These are phyloP conservation scores for Thalassiosira hispida DNA, from an alignment of 352 stramenopile genomes.

Conservation along the genomic window DNA sequence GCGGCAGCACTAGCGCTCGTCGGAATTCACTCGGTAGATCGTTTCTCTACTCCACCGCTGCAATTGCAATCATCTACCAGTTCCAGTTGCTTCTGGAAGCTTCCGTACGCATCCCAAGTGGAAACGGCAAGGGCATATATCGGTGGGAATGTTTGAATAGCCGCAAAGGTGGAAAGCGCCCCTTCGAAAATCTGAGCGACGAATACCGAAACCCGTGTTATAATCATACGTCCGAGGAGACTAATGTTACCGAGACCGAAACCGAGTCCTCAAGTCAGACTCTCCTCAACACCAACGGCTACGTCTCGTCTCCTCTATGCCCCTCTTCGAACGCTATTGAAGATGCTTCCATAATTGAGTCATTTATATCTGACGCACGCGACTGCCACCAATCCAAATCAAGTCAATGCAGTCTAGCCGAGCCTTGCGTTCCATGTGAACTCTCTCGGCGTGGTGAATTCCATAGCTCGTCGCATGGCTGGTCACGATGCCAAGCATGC, in stretches of 20 bases:
- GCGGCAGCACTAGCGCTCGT: too few species aligned
- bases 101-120: neutral
- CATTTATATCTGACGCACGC: conserved; percentile 28
- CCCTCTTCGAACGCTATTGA: neutral
- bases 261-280: neutral
- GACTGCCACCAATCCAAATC: conserved; percentile 28
- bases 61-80: conserved; percentile 23
- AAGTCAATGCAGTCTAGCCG: conserved; percentile 10
- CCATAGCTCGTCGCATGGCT: conserved; percentile 18
- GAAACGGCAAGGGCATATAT: conserved; percentile 1
- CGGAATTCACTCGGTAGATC: neutral
- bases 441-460: conserved; percentile 34
- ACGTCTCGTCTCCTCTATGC: conserved; percentile 2
- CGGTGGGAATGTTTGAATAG: conserved; percentile 31
- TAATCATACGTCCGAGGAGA: neutral
- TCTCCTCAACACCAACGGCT: neutral
- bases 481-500: conserved; percentile 37
- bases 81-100: conserved; percentile 16
- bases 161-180: conserved; percentile 41
- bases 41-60: conserved; percentile 1
- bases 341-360: conserved; percentile 1
- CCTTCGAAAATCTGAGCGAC: conserved; percentile 9
- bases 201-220: conserved; percentile 35
- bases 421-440: conserved; percentile 41
- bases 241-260: neutral